Evolutionary conservation across 768 basidiomycete genomes (phyloP).

Genomic region (Austroboletus eburneus): DNA sequence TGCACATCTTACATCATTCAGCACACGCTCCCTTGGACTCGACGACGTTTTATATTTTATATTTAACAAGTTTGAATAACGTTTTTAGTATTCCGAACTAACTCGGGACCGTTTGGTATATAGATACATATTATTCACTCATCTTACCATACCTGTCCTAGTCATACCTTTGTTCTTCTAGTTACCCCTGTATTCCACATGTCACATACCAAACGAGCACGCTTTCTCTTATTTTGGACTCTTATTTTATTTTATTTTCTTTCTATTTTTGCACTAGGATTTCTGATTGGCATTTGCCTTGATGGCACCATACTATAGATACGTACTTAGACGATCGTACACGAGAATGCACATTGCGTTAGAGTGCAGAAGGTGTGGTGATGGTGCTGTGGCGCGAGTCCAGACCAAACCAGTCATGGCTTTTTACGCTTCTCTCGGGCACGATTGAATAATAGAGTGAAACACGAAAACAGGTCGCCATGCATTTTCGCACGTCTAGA

Average conservation of each 20-base stretch:
- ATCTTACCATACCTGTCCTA: conserved; percentile 3
- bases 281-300: neutral
- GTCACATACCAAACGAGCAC: conserved; percentile 11
- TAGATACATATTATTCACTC: conserved; percentile 1
- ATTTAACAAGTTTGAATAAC: conserved; percentile 18
- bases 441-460: conserved; percentile 1
- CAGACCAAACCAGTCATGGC: neutral
- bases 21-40: conserved; percentile 6
- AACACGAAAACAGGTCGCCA: neutral
- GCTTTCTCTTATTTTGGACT: neutral
- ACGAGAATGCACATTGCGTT: conserved; percentile 10
- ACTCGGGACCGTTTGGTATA: conserved; percentile 13
- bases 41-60: conserved; percentile 16
- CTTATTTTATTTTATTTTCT: no score
- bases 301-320: no score
- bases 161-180: conserved; percentile 8
- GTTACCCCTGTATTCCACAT: conserved; percentile 11
- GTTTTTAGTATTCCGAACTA: conserved; percentile 7
- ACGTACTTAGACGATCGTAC: no score
- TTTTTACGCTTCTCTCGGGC: conserved; percentile 5
- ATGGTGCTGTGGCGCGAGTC: neutral
- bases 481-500: conserved; percentile 13
- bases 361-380: conserved; percentile 2
- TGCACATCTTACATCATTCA: conserved; percentile 11
- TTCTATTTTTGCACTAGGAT: no score